Conservation (phyloP, 768 basidiomycete species). For the Erythrobasidium yunnanense region DNA sequence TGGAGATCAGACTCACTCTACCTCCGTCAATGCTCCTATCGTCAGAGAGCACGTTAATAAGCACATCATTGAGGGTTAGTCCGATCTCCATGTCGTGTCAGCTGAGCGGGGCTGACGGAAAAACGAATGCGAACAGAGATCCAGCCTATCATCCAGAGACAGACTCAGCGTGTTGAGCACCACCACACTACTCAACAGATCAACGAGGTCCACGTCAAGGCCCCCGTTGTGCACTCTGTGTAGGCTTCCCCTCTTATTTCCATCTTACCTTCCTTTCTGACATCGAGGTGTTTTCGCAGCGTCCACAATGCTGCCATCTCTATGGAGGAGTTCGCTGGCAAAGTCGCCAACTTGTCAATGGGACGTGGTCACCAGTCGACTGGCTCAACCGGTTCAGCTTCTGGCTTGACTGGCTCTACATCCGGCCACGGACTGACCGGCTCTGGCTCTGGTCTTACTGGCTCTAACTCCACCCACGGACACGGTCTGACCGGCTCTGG, state of each 20-base stretch:
- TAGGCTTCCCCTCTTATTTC: no score
- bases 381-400: background rate
- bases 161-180: slow-evolving; percentile 27
- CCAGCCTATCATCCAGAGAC: slow-evolving; percentile 23
- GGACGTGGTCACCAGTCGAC: background rate
- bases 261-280: no score
- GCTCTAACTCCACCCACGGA: background rate
- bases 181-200: slow-evolving; percentile 26
- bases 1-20: slow-evolving; percentile 26
- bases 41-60: slow-evolving; percentile 25
- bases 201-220: slow-evolving; percentile 26
- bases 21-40: slow-evolving; percentile 24
- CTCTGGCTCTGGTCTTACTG: slow-evolving; percentile 10
- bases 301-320: slow-evolving; percentile 13
- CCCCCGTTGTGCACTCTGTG: slow-evolving; percentile 9
- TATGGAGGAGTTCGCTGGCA: slow-evolving; percentile 23
- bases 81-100: no score
- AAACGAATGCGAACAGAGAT: no score
- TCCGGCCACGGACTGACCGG: background rate
- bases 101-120: no score
- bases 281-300: no score
- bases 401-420: background rate
- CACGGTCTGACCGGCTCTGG: slow-evolving; percentile 6
- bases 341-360: slow-evolving; percentile 11
- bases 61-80: no score